Conservation (phyloP, 1,139 yeast species). For the Saccharomyces hybrid region DNA sequence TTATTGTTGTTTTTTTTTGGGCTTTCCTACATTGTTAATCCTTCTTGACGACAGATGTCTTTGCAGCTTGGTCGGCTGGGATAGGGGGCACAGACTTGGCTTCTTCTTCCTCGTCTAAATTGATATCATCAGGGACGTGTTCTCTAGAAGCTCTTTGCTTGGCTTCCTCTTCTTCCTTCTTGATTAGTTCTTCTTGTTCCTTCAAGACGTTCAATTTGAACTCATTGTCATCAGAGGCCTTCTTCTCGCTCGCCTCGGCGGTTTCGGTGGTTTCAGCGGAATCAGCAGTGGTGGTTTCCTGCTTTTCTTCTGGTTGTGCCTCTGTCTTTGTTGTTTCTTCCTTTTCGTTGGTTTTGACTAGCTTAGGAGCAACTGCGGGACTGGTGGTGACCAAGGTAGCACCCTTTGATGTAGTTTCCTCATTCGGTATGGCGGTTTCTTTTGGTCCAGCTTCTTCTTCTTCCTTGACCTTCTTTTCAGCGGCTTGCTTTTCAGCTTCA, state of each 20-base stretch:
- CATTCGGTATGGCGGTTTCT: constrained; percentile 29
- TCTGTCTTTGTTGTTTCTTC: background rate
- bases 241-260: constrained; percentile 9
- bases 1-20: constrained; percentile 90
- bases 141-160: constrained; percentile 57
- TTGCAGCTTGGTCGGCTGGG: constrained; percentile 20
- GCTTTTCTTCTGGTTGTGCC: background rate
- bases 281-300: constrained; percentile 5
- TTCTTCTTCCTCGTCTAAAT: constrained; percentile 65
- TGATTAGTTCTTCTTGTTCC: constrained; percentile 92
- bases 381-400: constrained; percentile 38
- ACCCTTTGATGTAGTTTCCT: constrained; percentile 32
- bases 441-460: constrained; percentile 7
- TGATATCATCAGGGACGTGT: constrained; percentile 68
- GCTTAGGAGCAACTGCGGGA: constrained; percentile 44
- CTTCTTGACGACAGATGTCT: constrained; percentile 15
- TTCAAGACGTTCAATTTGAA: constrained; percentile 85
- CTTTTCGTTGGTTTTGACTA: background rate
- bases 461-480: constrained; percentile 3
- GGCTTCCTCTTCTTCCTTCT: constrained; percentile 82
- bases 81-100: constrained; percentile 15
- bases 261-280: constrained; percentile 4
- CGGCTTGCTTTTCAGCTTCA: constrained; percentile 4
- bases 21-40: constrained; percentile 50
- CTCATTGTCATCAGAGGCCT: constrained; percentile 40